A percentile compares a stretch with the other conserved stretches of the same genome.
phyloP scores from a whole-genome alignment of 108 stramenopile species.

The Cyclotella distinguenda region DNA sequence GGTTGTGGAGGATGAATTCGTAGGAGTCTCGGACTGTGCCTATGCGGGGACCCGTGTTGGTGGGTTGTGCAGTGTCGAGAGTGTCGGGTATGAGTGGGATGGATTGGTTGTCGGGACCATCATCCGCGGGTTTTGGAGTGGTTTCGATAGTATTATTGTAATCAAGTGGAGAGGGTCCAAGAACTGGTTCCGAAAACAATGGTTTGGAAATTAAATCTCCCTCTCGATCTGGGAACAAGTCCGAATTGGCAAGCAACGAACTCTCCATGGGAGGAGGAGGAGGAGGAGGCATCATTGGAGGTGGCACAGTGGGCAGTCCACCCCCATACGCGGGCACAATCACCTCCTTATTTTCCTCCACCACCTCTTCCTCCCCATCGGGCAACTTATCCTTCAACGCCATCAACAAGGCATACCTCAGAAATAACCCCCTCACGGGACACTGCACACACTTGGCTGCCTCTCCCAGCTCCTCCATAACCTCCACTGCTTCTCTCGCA shows the following conservation, averaged over 20 bases:
- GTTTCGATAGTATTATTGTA: neutral
- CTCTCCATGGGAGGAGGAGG: slow-evolving; percentile 8
- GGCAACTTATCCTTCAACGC: slow-evolving; percentile 91
- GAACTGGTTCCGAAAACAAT: slow-evolving; percentile 10
- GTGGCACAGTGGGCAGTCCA: slow-evolving; percentile 13
- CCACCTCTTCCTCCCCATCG: slow-evolving; percentile 65
- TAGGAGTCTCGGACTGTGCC: slow-evolving; percentile 91
- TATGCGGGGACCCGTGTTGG: slow-evolving; percentile 16
- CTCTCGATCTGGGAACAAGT: slow-evolving; percentile 1
- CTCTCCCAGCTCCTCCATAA: slow-evolving; percentile 94
- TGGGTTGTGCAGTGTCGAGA: neutral
- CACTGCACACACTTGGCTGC: slow-evolving; percentile 98
- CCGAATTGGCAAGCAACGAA: neutral
- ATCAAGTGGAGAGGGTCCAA: slow-evolving; percentile 9
- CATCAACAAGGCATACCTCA: slow-evolving; percentile 94
- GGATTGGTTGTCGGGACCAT: slow-evolving; percentile 1
- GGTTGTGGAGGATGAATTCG: slow-evolving; percentile 93
- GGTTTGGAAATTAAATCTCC: slow-evolving; percentile 3
- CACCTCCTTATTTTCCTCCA: slow-evolving; percentile 22
- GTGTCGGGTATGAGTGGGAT: neutral
- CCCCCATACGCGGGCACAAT: slow-evolving; percentile 13
- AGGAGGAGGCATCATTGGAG: slow-evolving; percentile 13
- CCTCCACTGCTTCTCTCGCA: slow-evolving; percentile 69
- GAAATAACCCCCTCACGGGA: slow-evolving; percentile 97
- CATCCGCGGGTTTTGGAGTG: neutral